Evolutionary conservation across 176 grass and related monocot species (phyloP).

Genomic region (Musa troglodytarum): DNA sequence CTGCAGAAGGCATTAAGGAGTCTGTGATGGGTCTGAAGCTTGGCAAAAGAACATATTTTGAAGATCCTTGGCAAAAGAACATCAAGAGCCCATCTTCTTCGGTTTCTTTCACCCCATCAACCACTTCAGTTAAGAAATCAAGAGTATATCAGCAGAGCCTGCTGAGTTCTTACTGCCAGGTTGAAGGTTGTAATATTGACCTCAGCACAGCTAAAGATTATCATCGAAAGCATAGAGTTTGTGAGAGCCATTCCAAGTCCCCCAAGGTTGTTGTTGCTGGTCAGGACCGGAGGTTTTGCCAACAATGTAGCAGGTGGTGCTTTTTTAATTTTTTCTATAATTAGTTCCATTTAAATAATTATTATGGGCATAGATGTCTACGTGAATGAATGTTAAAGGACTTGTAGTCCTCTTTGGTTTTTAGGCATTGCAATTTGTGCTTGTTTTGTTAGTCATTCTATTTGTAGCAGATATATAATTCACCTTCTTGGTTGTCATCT

Average conservation of each 20-base stretch:
- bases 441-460: background rate
- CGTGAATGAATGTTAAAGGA: background rate
- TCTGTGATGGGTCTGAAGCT: constrained; percentile 7
- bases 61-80: constrained; percentile 1
- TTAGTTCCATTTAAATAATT: background rate
- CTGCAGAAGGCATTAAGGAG: background rate
- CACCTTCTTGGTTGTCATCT: background rate
- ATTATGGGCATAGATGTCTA: background rate
- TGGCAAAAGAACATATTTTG: constrained; percentile 15
- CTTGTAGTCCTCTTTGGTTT: background rate
- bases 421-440: background rate
- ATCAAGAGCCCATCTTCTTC: background rate
- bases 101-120: background rate
- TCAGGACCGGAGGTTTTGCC: constrained; percentile 15
- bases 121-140: constrained; percentile 1
- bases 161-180: constrained; percentile 13
- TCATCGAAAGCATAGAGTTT: constrained; percentile 20
- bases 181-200: constrained; percentile 17
- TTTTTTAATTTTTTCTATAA: background rate
- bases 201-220: constrained; percentile 17
- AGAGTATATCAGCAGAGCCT: constrained; percentile 1
- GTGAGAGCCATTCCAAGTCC: constrained; percentile 14
- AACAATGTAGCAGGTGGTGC: constrained; percentile 19
- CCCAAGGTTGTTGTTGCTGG: constrained; percentile 14
- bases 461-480: background rate